Evolutionary conservation across 345 rosid genomes (phyloP), one percentile per base, ranked within the genome.

Genomic region (Eucalyptus marginata): DNA sequence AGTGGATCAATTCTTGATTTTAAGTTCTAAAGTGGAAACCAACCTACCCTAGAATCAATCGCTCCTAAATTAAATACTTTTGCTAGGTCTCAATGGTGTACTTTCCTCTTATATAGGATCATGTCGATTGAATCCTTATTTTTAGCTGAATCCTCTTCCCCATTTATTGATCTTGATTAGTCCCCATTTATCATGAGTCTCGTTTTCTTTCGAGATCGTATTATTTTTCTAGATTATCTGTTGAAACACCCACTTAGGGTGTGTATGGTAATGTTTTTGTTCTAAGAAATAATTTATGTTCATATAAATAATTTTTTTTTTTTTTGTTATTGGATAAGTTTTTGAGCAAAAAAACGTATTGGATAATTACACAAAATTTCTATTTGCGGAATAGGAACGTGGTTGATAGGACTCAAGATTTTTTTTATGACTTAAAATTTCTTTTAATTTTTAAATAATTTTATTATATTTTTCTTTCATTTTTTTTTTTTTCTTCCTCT

Each of bases 311-410:
- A 3, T 7, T 52, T 7, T 52, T 52, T 52, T 0, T 52, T 7
- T 0, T 52, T 52, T 0, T 52, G 2, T 52, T 20, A 0, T 52
- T 52, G 4, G 2, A 52, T 18, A 52, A 52, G 2, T 52, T 52
- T 52, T 18, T 18, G 0, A 52, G 1, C 0, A 52, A 7, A 52
- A 52, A 0, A 52, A 52, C 0, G 1, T 9, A 1, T 18, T 52
- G 7, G 2, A 0, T 7, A 52, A 52, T 0, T 1, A 0, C 0
- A 52, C 1, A 51, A 51, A 51, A 17, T 17, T 51, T 17, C 0
- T 51, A 7, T 17, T 51, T 17, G 1, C 0, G 7, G 0, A 52
- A 52, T 52, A 18, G 0, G 2, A 52, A 52, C 0, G 1, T 0
- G 0, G 18, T 52, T 52, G 2, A 18, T 52, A 52, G 4, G 58